Evolutionary conservation across 179 eudicot genomes (phyloP), one percentile per base, ranked within the genome.

Genomic region (Kewa caespitosa): DNA sequence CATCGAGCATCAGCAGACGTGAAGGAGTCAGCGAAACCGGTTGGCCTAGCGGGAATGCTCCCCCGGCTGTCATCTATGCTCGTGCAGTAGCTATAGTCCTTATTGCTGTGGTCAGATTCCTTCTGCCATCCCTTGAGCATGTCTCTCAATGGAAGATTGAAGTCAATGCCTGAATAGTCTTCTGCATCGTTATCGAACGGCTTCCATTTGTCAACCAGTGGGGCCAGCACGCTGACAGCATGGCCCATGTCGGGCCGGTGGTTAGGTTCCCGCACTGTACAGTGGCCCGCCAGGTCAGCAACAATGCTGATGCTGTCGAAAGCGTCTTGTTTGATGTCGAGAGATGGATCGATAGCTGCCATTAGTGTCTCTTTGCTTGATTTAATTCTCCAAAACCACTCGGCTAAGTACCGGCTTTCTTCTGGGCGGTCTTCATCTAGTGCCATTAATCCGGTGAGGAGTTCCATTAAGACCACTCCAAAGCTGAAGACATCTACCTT

Each of bases 241-340:
- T 86, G 85, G 7, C 87, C 90, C 93, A 88, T 90, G 36, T 89
- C 90, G 3, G 93, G 93, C 31, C 93, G 80, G 33, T 88, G 93
- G 70, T 78, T 81, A 2, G 93, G 90, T 34, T 87, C 93, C 70
- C 93, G 79, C 13, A 86, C 83, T 27, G 88, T 87, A 78, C 93
- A 89, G 50, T 86, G 85, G 38, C 93, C 90, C n/a, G 91, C 91
- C 36, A 90, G 79, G 22, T 88, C 91, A 32, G 86, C 83, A 32
- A 89, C 78, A 22, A 43, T 72, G 74, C 27, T 75, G 25, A 89
- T 84, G 84, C 86, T 74, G 9, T 84, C 85, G 23, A 77, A 52
- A 0, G 54, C 79, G 2, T 83, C 85, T 52, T 84, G 84, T 37
- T 79, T 74, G 48, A 60, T 67, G 32, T 78, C 78, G 6, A 89